Base-by-base conservation (phyloP, 441 rosid genomes). In the Daphne laureola region DNA sequence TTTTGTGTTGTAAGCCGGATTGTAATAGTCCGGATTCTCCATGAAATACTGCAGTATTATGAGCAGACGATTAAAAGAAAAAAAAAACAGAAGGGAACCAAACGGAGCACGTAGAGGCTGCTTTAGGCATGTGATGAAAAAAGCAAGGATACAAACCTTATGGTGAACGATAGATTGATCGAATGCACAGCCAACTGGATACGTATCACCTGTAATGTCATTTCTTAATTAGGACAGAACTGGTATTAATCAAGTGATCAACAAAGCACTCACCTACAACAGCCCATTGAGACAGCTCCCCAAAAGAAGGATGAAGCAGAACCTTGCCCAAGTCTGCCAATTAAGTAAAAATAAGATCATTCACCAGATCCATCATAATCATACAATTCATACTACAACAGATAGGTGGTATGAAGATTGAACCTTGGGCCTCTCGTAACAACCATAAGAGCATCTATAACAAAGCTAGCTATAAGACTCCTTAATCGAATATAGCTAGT, bases 231-330 rank as follows among this genome's bases (percentile, higher is more conserved):
- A 17, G 12, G 0, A 43, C 1, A 31, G 9, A 2, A 31, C 9
- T 9, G 11, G 38, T 31, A 31, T 31, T 7, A 31, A 31, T 9
- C 11, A 9, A 9, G 38, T 6, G 38, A 6, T 38, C 9, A 40
- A 17, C 12, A 54, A 3, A 36, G 14, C 40, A 56, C 88, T 74
- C 50, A 87, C 96, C 98, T 17, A 91, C 98, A 53, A 88, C 96
- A 54, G 95, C 92, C 96, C 98, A 91, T 14, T 91, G 98, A 55
- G 95, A 95, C 9, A 88, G 98, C 59, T 56, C 86, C 51, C 98
- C 95, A 53, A 88, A 88, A 61, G 65, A 64, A 3, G 90, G 80
- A 42, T 57, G 91, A 25, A 82, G 84, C 49, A 91, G 86, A 51
- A 88, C 91, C 72, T 86, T 88, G 31, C 96, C 96, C 14, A 88